Base-by-base conservation (phyloP, 140 eudicot genomes). In the Flaveria floridana region DNA sequence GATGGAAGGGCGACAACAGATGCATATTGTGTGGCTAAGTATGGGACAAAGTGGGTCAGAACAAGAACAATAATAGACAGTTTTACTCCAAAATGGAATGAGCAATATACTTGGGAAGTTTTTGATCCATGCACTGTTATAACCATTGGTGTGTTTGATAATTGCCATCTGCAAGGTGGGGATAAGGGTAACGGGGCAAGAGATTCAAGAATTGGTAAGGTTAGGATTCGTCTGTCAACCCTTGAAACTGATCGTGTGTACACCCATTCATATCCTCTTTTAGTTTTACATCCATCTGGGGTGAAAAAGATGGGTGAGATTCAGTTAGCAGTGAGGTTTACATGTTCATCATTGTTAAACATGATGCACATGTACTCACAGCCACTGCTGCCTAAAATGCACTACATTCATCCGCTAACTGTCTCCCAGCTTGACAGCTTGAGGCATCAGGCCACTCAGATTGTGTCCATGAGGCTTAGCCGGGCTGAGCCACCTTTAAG, bases 31-130 rank as follows among this genome's bases (percentile, higher is more conserved):
- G 96, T 92, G 13, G 98, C 98, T 23, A 92, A 92, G 77, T 92
- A 92, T n/a, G 98, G 96, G 25, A 88, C 85, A 70, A 92, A 92
- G 81, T 92, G 98, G 98, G 88, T 92, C 61, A 71, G 96, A 26
- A 86, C 98, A 16, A 73, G 98, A 79, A 92, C 98, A 6, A 89
- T 92, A 30, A 89, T 87, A 0, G 98, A 92, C 76, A 87, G 96
- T 81, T 78, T 83, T 77, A 69, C 82, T 2, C 98, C 98, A 0
- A 92, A 84, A 25, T 92, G 98, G 98, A 92, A 92, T 28, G 98
- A 92, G 80, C 98, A 92, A 71, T 92, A 92, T 75, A 87, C 96
- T 14, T 92, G 98, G 98, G 96, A 92, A 74, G 98, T 92, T 39
- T 92, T 67, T 53, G 98, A 92, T 71, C 98, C 96, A 0, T 89